Conservation (phyloP, 2,329 filamentous ascomycete species). For the Sclerotinia minor region DNA sequence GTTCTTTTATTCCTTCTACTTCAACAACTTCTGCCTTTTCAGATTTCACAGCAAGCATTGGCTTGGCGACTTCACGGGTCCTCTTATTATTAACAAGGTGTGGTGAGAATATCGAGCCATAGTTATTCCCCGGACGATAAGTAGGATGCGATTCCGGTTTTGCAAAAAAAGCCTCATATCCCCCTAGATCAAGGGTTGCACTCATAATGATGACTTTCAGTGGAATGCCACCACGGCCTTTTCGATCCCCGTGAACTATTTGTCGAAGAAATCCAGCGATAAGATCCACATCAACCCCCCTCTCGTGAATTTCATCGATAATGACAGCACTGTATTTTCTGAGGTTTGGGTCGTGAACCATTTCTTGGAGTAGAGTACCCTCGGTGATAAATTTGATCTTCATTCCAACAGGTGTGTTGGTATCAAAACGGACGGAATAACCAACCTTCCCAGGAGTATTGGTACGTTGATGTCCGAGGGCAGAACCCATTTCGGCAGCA, state of each 20-base stretch:
- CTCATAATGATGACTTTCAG: slow-evolving; percentile 96
- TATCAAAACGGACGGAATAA: slow-evolving; percentile 94
- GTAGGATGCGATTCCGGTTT: slow-evolving; percentile 29
- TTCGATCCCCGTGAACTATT: slow-evolving; percentile 62
- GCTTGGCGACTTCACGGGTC: slow-evolving; percentile 11
- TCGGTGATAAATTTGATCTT: slow-evolving; percentile 94
- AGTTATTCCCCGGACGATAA: slow-evolving; percentile 40
- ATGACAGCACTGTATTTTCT: slow-evolving; percentile 85
- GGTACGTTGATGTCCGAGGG: slow-evolving; percentile 48
- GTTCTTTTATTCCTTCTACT: not conserved
- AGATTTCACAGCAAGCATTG: slow-evolving; percentile 17
- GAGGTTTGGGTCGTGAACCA: slow-evolving; percentile 80
- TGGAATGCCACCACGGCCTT: slow-evolving; percentile 67
- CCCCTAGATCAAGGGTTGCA: slow-evolving; percentile 87
- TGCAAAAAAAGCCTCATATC: slow-evolving; percentile 73
- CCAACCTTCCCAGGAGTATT: slow-evolving; percentile 58
- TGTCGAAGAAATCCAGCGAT: slow-evolving; percentile 85
- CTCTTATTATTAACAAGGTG: slow-evolving; percentile 29
- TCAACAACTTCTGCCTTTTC: not conserved
- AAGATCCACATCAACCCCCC: slow-evolving; percentile 91
- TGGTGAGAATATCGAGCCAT: slow-evolving; percentile 33
- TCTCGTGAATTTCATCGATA: slow-evolving; percentile 95
- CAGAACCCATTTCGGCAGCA: slow-evolving; percentile 74
- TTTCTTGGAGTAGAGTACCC: slow-evolving; percentile 92
- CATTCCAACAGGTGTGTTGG: slow-evolving; percentile 76